Percentiles rank a stretch among this genome's conserved stretches.
Evolutionary conservation across 768 basidiomycete genomes (phyloP).

Genomic region (Pulveroboletus sp.): DNA sequence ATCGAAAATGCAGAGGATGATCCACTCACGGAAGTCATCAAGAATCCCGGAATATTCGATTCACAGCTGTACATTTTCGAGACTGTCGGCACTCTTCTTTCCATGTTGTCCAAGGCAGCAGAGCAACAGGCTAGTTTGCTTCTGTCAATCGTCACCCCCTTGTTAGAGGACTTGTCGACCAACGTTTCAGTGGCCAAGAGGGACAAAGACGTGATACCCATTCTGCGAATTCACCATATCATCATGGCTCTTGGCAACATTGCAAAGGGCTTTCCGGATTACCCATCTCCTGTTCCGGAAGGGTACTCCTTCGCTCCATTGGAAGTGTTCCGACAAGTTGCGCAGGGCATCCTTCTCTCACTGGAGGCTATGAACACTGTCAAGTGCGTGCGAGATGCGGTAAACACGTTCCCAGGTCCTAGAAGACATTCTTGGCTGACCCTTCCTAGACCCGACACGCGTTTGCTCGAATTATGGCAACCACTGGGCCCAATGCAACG

Average conservation of each 20-base stretch:
- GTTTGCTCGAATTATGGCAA: conserved; percentile 88
- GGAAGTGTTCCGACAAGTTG: conserved; percentile 77
- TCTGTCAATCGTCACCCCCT: conserved; percentile 74
- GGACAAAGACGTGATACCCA: conserved; percentile 64
- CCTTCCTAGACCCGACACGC: conserved; percentile 75
- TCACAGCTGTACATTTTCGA: conserved; percentile 95
- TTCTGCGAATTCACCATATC: conserved; percentile 85
- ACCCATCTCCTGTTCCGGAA: conserved; percentile 62
- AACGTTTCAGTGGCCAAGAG: conserved; percentile 52
- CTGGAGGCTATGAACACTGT: conserved; percentile 85
- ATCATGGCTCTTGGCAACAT: conserved; percentile 94
- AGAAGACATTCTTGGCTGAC: conserved; percentile 5
- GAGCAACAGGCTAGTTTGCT: conserved; percentile 66
- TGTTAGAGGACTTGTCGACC: conserved; percentile 69
- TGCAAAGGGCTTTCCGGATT: conserved; percentile 95
- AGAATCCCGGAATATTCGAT: conserved; percentile 68
- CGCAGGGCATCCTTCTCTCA: conserved; percentile 81
- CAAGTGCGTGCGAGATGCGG: conserved; percentile 88
- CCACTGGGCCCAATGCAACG: conserved; percentile 81
- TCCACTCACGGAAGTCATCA: conserved; percentile 74
- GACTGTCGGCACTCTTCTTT: conserved; percentile 79
- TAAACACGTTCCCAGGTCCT: conserved; percentile 36
- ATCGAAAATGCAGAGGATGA: conserved; percentile 71
- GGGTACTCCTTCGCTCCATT: conserved; percentile 67
- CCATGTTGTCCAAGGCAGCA: conserved; percentile 61